phyloP scores from a whole-genome alignment of 1,284 basidiomycete species.

The Papiliotrema flavescens region DNA sequence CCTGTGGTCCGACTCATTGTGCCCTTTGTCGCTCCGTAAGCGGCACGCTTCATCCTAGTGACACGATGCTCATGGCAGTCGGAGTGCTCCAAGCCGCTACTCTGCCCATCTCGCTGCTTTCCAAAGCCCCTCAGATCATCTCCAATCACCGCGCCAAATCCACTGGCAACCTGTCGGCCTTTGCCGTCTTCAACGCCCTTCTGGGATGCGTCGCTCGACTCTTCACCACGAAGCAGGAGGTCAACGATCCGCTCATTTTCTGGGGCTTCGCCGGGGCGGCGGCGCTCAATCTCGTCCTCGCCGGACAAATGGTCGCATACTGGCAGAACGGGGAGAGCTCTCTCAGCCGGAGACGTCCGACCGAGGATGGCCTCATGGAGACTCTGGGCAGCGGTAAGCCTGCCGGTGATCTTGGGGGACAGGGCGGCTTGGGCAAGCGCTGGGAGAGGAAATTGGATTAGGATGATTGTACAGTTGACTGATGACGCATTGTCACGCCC shows the following conservation, averaged over 20 bases:
- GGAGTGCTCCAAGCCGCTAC: constrained; percentile 70
- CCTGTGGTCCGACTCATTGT: constrained; percentile 51
- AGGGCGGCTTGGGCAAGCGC: constrained; percentile 4
- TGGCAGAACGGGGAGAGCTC: constrained; percentile 60
- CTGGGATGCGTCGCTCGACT: constrained; percentile 79
- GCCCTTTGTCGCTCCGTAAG: constrained; percentile 37
- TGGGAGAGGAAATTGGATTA: constrained; percentile 36
- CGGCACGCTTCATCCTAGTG: background rate
- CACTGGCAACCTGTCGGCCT: constrained; percentile 85
- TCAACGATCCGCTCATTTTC: constrained; percentile 71
- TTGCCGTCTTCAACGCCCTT: constrained; percentile 75
- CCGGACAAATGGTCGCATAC: constrained; percentile 74
- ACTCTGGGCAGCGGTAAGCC: background rate
- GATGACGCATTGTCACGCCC: no score
- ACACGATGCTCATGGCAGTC: constrained; percentile 19
- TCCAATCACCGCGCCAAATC: constrained; percentile 69
- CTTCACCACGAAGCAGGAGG: constrained; percentile 83
- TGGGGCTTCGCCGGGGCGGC: constrained; percentile 78
- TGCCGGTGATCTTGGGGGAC: constrained; percentile 7
- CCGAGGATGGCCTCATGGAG: background rate
- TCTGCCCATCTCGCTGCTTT: constrained; percentile 76
- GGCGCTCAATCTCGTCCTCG: constrained; percentile 71
- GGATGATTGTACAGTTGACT: no score
- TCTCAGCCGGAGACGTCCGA: constrained; percentile 12
- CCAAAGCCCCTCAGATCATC: constrained; percentile 81